Evolutionary conservation across 2,329 filamentous ascomycete genomes (phyloP).

Genomic region (Sordariomycetes sp.): DNA sequence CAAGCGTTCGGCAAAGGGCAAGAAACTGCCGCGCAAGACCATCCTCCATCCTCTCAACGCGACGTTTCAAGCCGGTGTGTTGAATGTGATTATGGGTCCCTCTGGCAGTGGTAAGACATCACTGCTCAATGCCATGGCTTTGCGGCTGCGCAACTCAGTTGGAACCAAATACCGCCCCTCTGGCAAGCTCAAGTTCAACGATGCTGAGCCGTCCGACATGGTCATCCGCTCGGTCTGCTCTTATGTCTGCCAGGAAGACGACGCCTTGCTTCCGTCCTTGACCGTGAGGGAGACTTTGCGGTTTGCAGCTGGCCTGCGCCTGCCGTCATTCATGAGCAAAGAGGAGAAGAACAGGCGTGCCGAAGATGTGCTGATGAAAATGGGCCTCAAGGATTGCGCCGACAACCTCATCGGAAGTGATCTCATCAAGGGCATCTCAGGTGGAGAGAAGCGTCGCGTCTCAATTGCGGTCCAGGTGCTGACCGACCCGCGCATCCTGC

Average conservation of each 20-base stretch:
- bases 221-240: constrained; percentile 66
- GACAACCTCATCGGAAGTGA: constrained; percentile 66
- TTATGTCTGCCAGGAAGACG: constrained; percentile 72
- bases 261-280: constrained; percentile 62
- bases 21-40: constrained; percentile 40
- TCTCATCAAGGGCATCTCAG: constrained; percentile 67
- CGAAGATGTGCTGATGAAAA: constrained; percentile 63
- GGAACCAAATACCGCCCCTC: constrained; percentile 52
- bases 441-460: constrained; percentile 69
- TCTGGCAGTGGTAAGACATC: constrained; percentile 72
- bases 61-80: constrained; percentile 55
- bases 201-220: constrained; percentile 54
- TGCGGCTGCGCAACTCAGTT: constrained; percentile 52
- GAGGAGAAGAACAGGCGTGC: constrained; percentile 58
- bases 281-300: constrained; percentile 68
- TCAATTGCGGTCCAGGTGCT: constrained; percentile 72
- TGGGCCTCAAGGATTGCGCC: constrained; percentile 71
- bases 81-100: constrained; percentile 76
- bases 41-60: constrained; percentile 61
- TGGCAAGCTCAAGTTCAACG: constrained; percentile 62
- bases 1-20: constrained; percentile 45
- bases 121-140: constrained; percentile 63
- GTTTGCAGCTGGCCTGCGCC: constrained; percentile 61
- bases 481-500: constrained; percentile 62
- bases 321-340: constrained; percentile 61